Evolutionary conservation across 345 rosid species (phyloP).

Genomic region (Carallia pectinifolia): DNA sequence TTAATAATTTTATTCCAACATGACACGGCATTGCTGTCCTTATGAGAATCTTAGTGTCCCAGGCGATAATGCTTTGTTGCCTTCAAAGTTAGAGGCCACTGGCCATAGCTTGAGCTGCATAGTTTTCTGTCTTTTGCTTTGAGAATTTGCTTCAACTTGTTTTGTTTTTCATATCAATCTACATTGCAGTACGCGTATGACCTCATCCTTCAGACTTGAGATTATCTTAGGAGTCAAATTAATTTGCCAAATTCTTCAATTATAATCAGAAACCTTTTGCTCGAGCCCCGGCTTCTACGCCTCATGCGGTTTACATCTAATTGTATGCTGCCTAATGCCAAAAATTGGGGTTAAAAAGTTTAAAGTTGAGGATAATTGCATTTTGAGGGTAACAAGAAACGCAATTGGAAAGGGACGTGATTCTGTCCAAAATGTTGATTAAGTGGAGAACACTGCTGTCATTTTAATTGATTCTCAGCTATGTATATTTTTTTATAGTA

Average conservation of each 20-base stretch:
- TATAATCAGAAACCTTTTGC: too few relatives aligned
- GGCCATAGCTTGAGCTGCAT: neutral
- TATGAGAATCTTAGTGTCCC: neutral
- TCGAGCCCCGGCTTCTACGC: too few relatives aligned
- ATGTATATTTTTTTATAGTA: neutral
- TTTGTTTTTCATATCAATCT: neutral
- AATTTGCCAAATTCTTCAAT: too few relatives aligned
- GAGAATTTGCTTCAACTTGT: neutral
- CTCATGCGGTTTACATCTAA: too few relatives aligned
- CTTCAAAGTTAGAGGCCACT: neutral
- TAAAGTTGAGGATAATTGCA: neutral
- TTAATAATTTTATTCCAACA: conserved; percentile 7
- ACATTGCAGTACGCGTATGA: neutral
- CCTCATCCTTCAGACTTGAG: too few relatives aligned
- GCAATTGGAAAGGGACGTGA: neutral
- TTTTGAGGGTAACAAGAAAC: neutral
- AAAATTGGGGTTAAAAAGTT: neutral
- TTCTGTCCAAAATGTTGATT: neutral
- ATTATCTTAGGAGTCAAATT: too few relatives aligned
- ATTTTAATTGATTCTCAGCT: neutral
- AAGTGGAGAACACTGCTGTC: neutral
- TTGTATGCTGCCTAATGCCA: neutral
- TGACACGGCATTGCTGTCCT: neutral
- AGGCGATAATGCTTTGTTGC: neutral
- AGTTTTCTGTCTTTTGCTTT: neutral